Evolutionary conservation across 306 rosid species (phyloP).

Genomic region (Morella rubra): DNA sequence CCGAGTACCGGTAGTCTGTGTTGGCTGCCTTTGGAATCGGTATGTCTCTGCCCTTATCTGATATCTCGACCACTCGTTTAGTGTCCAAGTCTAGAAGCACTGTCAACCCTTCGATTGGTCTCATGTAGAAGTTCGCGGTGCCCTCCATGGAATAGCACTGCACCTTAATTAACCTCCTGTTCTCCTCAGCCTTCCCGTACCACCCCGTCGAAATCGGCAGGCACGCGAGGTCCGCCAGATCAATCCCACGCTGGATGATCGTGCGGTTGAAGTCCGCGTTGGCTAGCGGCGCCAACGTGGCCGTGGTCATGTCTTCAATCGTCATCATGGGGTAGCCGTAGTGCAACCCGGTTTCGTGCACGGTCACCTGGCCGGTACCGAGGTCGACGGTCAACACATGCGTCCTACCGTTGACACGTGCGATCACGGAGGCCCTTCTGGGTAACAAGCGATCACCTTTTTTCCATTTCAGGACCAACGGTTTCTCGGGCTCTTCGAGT

Average conservation of each 20-base stretch:
- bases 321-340: constrained; percentile 73
- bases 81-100: constrained; percentile 64
- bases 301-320: constrained; percentile 54
- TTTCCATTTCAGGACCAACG: constrained; percentile 52
- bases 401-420: constrained; percentile 36
- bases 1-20: constrained; percentile 72
- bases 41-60: constrained; percentile 54
- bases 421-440: constrained; percentile 57
- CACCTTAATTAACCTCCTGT: constrained; percentile 63
- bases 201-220: constrained; percentile 76
- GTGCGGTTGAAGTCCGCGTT: constrained; percentile 56
- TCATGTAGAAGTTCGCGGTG: constrained; percentile 87
- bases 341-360: constrained; percentile 12
- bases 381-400: constrained; percentile 54
- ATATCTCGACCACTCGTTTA: constrained; percentile 49
- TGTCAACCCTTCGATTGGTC: constrained; percentile 85
- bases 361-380: constrained; percentile 29
- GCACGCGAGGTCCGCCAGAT: constrained; percentile 57
- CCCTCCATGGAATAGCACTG: constrained; percentile 72
- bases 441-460: constrained; percentile 48
- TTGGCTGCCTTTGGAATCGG: constrained; percentile 65
- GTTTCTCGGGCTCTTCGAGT: constrained; percentile 70
- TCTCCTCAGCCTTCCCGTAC: constrained; percentile 61
- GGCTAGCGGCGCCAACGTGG: constrained; percentile 43
- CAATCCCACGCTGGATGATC: constrained; percentile 55